Percentiles rank a stretch among this genome's conserved stretches.
These are phyloP conservation scores for Meyerozyma athensensis DNA, from an alignment of 1,139 yeast species.

Conservation along the genomic window DNA sequence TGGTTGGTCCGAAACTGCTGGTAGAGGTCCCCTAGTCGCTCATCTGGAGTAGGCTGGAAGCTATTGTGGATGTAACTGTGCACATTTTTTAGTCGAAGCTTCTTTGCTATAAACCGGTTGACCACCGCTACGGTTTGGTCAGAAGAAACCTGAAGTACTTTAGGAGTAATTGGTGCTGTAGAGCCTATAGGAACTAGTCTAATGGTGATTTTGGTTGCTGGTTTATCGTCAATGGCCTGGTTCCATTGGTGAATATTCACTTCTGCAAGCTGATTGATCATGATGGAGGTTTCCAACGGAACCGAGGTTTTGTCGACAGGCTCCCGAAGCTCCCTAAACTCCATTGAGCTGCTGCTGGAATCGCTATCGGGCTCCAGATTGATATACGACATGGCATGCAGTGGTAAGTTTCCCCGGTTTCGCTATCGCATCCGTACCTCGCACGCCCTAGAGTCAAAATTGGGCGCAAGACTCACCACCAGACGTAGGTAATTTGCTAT, in stretches of 20 bases:
- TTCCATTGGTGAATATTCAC: background rate
- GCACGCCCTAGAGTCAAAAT: constrained; percentile 4
- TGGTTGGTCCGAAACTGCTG: constrained; percentile 40
- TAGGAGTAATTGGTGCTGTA: constrained; percentile 45
- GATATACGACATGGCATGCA: background rate
- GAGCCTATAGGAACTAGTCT: constrained; percentile 61
- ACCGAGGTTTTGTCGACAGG: background rate
- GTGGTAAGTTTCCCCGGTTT: background rate
- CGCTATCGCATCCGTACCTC: constrained; percentile 5
- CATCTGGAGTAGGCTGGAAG: constrained; percentile 59
- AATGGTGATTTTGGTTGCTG: constrained; percentile 29
- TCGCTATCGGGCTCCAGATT: constrained; percentile 3
- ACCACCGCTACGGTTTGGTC: constrained; percentile 45
- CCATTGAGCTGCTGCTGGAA: background rate
- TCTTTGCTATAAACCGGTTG: constrained; percentile 39
- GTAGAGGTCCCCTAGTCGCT: constrained; percentile 45
- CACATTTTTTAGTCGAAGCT: constrained; percentile 26
- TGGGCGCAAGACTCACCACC: background rate
- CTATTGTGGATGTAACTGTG: constrained; percentile 53
- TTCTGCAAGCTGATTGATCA: background rate
- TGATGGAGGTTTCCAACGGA: constrained; percentile 1
- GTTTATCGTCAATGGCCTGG: background rate
- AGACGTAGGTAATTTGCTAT: background rate
- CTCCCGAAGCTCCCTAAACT: background rate
- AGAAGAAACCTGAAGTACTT: constrained; percentile 44